Conservation (phyloP, 1,284 basidiomycete species). For the Microstroma glucosiphilum region DNA sequence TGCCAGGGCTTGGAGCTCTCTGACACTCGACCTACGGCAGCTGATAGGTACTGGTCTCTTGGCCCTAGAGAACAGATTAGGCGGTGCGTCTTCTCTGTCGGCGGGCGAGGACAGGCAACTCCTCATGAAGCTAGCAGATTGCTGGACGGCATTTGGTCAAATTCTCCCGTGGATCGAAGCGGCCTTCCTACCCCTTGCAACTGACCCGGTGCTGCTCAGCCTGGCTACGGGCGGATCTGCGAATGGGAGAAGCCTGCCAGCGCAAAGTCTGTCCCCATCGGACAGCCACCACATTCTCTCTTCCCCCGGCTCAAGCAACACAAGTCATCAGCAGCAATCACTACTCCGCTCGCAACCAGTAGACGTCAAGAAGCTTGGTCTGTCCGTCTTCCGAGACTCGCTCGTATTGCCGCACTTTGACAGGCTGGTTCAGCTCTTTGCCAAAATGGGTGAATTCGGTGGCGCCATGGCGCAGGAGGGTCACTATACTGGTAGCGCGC, state of each 20-base stretch:
- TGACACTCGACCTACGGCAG: slow-evolving; percentile 74
- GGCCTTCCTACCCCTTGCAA: slow-evolving; percentile 54
- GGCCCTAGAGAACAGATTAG: slow-evolving; percentile 53
- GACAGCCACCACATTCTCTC: neutral
- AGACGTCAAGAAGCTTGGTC: slow-evolving; percentile 71
- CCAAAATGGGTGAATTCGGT: slow-evolving; percentile 26
- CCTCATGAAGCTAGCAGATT: slow-evolving; percentile 69
- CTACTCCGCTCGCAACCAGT: slow-evolving; percentile 52
- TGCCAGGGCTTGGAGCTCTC: slow-evolving; percentile 53
- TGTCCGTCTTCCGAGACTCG: slow-evolving; percentile 70
- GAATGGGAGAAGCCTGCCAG: neutral
- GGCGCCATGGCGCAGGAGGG: slow-evolving; percentile 15
- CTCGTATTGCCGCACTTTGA: slow-evolving; percentile 42
- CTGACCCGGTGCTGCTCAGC: slow-evolving; percentile 38
- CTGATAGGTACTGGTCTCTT: slow-evolving; percentile 81
- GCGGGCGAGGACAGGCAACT: slow-evolving; percentile 63
- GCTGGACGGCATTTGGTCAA: slow-evolving; percentile 95
- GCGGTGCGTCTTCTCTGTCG: slow-evolving; percentile 64
- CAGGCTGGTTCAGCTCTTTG: slow-evolving; percentile 30
- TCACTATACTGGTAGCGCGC: no score
- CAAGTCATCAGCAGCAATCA: neutral
- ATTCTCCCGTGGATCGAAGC: slow-evolving; percentile 79
- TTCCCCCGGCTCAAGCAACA: neutral
- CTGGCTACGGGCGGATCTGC: slow-evolving; percentile 18
- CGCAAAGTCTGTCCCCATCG: neutral